Evolutionary conservation across 441 rosid genomes (phyloP).

Genomic region (Oxalis stricta): DNA sequence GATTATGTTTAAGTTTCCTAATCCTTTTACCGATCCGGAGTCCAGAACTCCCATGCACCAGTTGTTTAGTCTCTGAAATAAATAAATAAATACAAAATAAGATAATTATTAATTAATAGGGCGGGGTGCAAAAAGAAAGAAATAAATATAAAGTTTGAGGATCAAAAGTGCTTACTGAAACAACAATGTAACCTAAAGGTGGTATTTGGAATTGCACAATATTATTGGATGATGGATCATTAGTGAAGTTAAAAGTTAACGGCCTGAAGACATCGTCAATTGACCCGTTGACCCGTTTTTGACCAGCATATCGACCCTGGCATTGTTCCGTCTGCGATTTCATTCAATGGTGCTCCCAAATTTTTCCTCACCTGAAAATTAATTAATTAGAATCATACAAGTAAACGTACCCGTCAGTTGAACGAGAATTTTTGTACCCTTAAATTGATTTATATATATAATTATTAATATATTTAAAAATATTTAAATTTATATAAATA

Average conservation of each 20-base stretch:
- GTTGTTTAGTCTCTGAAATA: constrained; percentile 33
- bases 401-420: no score
- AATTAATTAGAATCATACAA: constrained; percentile 3
- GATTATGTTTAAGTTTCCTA: constrained; percentile 14
- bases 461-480: no score
- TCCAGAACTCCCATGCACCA: constrained; percentile 49
- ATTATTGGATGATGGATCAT: no score
- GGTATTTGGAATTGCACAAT: constrained; percentile 28
- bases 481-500: no score
- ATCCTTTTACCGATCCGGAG: constrained; percentile 28
- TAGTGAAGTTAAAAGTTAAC: constrained; percentile 25
- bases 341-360: constrained; percentile 32
- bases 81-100: no score
- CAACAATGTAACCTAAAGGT: constrained; percentile 33
- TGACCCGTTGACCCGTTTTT: no score
- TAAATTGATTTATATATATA: no score
- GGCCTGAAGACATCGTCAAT: constrained; percentile 34
- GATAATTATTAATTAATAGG: no score
- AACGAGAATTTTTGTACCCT: no score
- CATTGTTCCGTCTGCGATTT: constrained; percentile 28
- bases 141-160: no score
- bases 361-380: constrained; percentile 28
- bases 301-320: constrained; percentile 68
- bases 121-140: no score
- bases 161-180: no score